These are phyloP conservation scores for Pythium aquatile DNA, from an alignment of 352 stramenopile species.

Conservation along the genomic window DNA sequence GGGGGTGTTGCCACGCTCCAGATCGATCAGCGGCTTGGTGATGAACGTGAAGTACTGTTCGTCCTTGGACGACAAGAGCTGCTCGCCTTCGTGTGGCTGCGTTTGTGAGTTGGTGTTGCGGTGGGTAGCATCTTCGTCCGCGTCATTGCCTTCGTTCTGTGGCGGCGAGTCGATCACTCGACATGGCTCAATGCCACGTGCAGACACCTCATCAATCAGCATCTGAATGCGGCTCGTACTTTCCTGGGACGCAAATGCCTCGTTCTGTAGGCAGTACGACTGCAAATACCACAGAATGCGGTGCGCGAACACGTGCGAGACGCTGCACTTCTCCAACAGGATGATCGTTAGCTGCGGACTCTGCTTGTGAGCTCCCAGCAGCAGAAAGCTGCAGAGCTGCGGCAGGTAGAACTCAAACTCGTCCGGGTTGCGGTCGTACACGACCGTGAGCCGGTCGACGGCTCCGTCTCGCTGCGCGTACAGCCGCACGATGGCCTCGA, in stretches of 20 bases:
- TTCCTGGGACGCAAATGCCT: slow-evolving; percentile 51
- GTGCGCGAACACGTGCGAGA: slow-evolving; percentile 84
- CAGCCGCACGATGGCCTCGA: slow-evolving; percentile 80
- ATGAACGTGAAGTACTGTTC: slow-evolving; percentile 73
- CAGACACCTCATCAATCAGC: slow-evolving; percentile 76
- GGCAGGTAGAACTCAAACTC: slow-evolving; percentile 86
- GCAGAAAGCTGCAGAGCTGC: slow-evolving; percentile 81
- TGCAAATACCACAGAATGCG: slow-evolving; percentile 85
- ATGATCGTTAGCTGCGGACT: slow-evolving; percentile 67
- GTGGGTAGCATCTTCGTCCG: slow-evolving; percentile 6
- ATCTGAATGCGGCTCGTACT: slow-evolving; percentile 62
- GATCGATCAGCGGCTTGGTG: slow-evolving; percentile 32
- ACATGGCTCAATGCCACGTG: slow-evolving; percentile 48
- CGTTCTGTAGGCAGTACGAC: slow-evolving; percentile 72
- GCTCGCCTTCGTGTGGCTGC: slow-evolving; percentile 40
- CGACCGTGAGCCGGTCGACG: slow-evolving; percentile 46
- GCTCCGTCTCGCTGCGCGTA: slow-evolving; percentile 77
- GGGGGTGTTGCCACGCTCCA: slow-evolving; percentile 36
- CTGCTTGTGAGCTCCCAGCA: slow-evolving; percentile 63
- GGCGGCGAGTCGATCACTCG: slow-evolving; percentile 41
- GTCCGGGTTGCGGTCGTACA: slow-evolving; percentile 52
- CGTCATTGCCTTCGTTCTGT: background rate
- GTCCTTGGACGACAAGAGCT: slow-evolving; percentile 50
- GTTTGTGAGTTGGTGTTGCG: background rate
- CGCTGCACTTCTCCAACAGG: slow-evolving; percentile 74